A percentile compares a stretch with the other conserved stretches of the same genome.
phyloP scores from a whole-genome alignment of 208 protist species.

The Leishmania braziliensis region DNA sequence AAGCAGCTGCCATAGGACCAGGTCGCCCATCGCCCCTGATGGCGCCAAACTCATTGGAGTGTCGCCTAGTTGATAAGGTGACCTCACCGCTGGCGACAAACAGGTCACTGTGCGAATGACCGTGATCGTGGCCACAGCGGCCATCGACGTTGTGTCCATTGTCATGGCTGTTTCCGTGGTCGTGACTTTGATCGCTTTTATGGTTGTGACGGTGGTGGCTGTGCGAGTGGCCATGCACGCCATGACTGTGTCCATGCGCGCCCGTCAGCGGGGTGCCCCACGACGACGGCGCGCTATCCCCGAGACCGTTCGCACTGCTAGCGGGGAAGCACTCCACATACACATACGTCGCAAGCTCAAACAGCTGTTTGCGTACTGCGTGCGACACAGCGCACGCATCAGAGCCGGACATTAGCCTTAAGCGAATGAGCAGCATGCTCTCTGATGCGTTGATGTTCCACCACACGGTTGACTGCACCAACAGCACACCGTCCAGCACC shows the following conservation, averaged over 20 bases:
- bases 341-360: constrained; percentile 42
- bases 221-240: constrained; percentile 23
- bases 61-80: neutral
- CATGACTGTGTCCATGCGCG: neutral
- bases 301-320: constrained; percentile 12
- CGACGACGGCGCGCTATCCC: constrained; percentile 5
- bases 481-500: constrained; percentile 53
- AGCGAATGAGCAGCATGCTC: constrained; percentile 53
- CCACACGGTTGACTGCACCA: constrained; percentile 52
- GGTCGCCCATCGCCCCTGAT: neutral
- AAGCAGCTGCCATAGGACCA: neutral
- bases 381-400: constrained; percentile 40
- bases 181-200: neutral
- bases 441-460: constrained; percentile 52
- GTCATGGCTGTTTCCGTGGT: constrained; percentile 2
- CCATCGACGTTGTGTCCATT: constrained; percentile 2
- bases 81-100: neutral
- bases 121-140: neutral
- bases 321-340: constrained; percentile 66
- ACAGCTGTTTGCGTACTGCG: constrained; percentile 38
- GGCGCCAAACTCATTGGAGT: neutral
- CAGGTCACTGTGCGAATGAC: neutral
- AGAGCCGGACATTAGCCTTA: constrained; percentile 47
- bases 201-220: constrained; percentile 13
- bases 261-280: neutral